Conservation (phyloP, 2,329 filamentous ascomycete genomes). For the Curvularia hawaiiensis region DNA sequence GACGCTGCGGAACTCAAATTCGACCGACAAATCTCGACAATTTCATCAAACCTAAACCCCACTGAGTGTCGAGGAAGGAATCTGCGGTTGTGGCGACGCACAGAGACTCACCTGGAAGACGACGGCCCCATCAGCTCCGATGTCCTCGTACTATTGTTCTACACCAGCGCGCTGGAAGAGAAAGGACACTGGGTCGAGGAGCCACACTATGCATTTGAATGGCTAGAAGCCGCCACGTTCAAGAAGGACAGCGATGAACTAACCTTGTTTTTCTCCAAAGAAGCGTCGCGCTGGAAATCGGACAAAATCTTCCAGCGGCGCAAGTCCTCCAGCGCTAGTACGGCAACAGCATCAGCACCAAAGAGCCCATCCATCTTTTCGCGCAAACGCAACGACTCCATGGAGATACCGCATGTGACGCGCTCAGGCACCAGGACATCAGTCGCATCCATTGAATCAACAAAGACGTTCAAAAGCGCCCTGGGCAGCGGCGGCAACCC, state of each 20-base stretch:
- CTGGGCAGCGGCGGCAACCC: constrained; percentile 10
- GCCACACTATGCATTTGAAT: constrained; percentile 40
- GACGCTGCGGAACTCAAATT: constrained; percentile 34
- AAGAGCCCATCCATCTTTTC: constrained; percentile 1
- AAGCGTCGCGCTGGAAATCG: constrained; percentile 31
- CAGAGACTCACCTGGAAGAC: constrained; percentile 24
- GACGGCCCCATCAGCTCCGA: constrained; percentile 23
- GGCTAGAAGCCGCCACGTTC: constrained; percentile 31
- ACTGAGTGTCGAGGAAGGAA: constrained; percentile 40
- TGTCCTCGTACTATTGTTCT: constrained; percentile 37
- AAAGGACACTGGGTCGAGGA: constrained; percentile 44
- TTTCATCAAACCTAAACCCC: constrained; percentile 36
- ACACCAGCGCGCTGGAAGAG: constrained; percentile 37
- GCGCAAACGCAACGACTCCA: constrained; percentile 18
- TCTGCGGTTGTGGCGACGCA: constrained; percentile 34
- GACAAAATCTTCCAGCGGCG: constrained; percentile 35
- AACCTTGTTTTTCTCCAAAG: constrained; percentile 36
- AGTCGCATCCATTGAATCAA: constrained; percentile 16
- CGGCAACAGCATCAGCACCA: neutral
- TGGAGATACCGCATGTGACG: constrained; percentile 13
- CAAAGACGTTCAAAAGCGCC: constrained; percentile 17
- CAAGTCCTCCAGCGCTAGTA: constrained; percentile 21
- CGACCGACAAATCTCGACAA: constrained; percentile 30
- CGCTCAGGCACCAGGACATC: constrained; percentile 23
- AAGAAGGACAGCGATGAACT: constrained; percentile 33